These are phyloP conservation scores for Tetraselmis chui DNA, from an alignment of 139 green algal species.

Conservation along the genomic window DNA sequence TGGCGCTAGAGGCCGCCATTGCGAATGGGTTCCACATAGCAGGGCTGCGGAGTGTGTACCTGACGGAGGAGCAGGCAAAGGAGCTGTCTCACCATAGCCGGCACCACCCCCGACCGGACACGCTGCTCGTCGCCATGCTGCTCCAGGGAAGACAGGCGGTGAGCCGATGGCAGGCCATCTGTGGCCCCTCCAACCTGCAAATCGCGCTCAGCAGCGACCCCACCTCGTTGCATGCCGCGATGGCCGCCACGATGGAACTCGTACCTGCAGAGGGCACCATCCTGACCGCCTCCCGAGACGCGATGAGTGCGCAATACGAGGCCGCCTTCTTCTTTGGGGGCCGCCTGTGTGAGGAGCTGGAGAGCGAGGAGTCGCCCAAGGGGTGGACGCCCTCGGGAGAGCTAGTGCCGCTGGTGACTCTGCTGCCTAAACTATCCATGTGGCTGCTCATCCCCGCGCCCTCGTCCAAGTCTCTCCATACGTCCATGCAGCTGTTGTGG, in stretches of 20 bases:
- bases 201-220: background rate
- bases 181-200: background rate
- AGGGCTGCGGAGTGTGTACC: background rate
- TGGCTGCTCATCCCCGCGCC: background rate
- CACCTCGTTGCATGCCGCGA: background rate
- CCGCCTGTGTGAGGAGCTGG: background rate
- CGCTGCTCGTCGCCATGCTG: background rate
- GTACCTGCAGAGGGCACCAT: background rate
- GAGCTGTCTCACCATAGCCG: background rate
- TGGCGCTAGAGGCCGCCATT: background rate
- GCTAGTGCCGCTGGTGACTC: background rate
- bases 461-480: background rate
- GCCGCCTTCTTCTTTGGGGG: background rate
- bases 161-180: background rate
- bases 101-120: background rate
- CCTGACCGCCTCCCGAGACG: background rate
- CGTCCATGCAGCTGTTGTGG: background rate
- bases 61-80: background rate
- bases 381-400: background rate
- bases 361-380: background rate
- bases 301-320: background rate
- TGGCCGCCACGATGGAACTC: background rate
- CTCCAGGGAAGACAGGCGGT: background rate
- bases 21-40: background rate
- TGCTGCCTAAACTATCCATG: background rate